Evolutionary conservation across 306 rosid species (phyloP).

Genomic region (Geum urbanum): DNA sequence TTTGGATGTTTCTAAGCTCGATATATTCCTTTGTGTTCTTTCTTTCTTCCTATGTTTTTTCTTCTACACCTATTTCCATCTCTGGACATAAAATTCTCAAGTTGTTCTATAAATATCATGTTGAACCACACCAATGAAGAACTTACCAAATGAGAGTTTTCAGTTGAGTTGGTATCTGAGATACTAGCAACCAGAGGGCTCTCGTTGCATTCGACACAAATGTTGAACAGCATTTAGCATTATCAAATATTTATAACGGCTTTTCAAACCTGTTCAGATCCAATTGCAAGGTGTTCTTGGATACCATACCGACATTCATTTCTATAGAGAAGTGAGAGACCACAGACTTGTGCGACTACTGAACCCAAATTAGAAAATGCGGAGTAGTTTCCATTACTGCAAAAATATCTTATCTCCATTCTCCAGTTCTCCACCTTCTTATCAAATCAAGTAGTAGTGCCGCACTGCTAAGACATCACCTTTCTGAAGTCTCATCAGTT

Average conservation of each 20-base stretch:
- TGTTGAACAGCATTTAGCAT: background rate
- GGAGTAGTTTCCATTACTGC: background rate
- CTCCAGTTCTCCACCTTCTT: background rate
- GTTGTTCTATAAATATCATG: background rate
- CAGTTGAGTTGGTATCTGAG: background rate
- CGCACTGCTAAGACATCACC: background rate
- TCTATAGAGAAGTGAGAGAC: background rate
- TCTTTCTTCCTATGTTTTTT: background rate
- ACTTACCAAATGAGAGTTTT: background rate
- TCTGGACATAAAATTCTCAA: background rate
- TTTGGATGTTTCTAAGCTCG: background rate
- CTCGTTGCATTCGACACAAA: background rate
- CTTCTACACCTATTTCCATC: background rate
- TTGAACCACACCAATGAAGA: background rate
- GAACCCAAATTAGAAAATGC: background rate
- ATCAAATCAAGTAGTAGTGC: conserved; percentile 1
- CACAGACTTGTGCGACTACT: background rate
- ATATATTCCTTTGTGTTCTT: background rate
- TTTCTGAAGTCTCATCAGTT: background rate
- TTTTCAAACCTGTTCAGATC: background rate
- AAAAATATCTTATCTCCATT: conserved; percentile 1
- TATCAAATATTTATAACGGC: background rate
- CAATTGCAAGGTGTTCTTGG: background rate
- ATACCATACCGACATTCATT: background rate
- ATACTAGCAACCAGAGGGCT: background rate